A percentile compares a stretch with the other conserved stretches of the same genome.
phyloP scores from a whole-genome alignment of 805 yeast species.

The Yarrowia divulgata region DNA sequence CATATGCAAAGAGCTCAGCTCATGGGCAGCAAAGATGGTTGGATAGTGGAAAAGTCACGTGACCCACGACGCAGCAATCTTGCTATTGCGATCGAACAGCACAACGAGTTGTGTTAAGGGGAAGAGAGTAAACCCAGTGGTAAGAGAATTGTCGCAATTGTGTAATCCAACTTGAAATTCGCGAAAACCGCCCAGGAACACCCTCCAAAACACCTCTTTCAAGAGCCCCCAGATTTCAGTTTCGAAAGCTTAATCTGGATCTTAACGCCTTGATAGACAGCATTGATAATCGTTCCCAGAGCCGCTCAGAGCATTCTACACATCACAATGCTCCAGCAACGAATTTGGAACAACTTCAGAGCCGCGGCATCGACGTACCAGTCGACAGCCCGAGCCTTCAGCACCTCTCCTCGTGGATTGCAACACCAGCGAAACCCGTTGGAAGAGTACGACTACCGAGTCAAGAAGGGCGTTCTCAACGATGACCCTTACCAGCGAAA shows the following conservation, averaged over 20 bases:
- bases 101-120: background rate
- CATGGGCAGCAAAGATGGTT: slow-evolving; percentile 19
- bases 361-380: slow-evolving; percentile 11
- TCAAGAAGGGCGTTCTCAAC: slow-evolving; percentile 49
- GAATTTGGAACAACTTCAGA: slow-evolving; percentile 27
- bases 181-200: no score
- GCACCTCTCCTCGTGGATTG: slow-evolving; percentile 1
- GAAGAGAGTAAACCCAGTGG: background rate
- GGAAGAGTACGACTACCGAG: slow-evolving; percentile 50
- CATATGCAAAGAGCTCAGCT: background rate
- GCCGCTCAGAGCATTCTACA: background rate
- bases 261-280: slow-evolving; percentile 3
- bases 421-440: slow-evolving; percentile 45
- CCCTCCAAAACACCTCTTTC: no score
- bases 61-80: background rate
- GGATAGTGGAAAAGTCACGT: slow-evolving; percentile 1
- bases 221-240: slow-evolving; percentile 12
- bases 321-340: slow-evolving; percentile 26
- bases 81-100: background rate
- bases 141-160: no score
- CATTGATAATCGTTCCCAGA: background rate
- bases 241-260: slow-evolving; percentile 18
- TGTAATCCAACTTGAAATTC: no score
- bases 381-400: slow-evolving; percentile 8
- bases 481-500: slow-evolving; percentile 83